Conservation (phyloP, 441 rosid genomes). For the Adansonia madagascariensis region DNA sequence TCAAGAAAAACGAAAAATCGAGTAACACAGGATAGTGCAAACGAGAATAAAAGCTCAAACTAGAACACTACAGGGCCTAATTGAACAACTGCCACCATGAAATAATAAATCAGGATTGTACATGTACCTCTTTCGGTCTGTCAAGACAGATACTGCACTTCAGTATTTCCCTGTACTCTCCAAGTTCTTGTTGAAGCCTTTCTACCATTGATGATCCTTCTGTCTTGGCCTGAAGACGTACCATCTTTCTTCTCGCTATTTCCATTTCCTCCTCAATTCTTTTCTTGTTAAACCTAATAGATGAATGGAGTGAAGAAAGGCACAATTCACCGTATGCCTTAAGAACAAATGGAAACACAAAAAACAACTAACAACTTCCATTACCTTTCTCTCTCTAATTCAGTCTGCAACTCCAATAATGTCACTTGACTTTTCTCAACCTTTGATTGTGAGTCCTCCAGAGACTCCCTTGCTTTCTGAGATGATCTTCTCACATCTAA, state of each 20-base stretch:
- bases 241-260: constrained; percentile 64
- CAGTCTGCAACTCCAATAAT: constrained; percentile 57
- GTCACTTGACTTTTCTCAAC: constrained; percentile 59
- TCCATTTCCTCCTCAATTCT: constrained; percentile 84
- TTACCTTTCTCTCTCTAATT: constrained; percentile 81
- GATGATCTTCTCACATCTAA: constrained; percentile 62
- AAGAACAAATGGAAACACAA: not conserved
- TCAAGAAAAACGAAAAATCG: too few relatives aligned
- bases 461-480: constrained; percentile 64
- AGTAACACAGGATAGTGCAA: not conserved
- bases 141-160: constrained; percentile 91
- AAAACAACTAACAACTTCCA: not conserved
- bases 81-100: constrained; percentile 4
- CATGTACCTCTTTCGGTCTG: constrained; percentile 83
- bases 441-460: constrained; percentile 67
- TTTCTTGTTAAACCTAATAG: constrained; percentile 71
- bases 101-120: constrained; percentile 13
- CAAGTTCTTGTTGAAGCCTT: constrained; percentile 83
- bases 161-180: constrained; percentile 85
- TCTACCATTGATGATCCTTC: constrained; percentile 75
- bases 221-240: constrained; percentile 56
- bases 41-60: not conserved
- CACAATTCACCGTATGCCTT: not conserved
- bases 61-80: not conserved
- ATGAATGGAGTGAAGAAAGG: constrained; percentile 20